Conservation (phyloP, 2,329 filamentous ascomycete genomes). For the Pseudogymnoascus sp. region DNA sequence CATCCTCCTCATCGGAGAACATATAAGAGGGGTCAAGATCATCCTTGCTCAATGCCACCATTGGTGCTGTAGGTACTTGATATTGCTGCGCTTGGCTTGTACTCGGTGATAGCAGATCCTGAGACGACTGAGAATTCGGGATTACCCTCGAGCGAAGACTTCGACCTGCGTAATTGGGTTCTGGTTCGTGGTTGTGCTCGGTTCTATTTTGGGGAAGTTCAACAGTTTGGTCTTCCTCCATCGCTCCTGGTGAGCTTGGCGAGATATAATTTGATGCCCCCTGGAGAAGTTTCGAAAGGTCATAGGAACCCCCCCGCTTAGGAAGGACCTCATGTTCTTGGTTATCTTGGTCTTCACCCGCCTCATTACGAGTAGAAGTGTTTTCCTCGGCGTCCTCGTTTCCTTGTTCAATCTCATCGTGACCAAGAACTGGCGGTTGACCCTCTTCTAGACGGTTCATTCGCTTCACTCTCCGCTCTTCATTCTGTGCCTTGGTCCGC, state of each 20-base stretch:
- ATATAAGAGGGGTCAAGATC: conserved; percentile 21
- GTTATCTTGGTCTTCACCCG: not conserved
- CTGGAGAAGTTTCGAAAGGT: not conserved
- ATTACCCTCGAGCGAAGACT: conserved; percentile 2
- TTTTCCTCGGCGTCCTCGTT: not conserved
- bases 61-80: not conserved
- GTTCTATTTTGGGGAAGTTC: not conserved
- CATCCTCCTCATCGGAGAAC: conserved; percentile 33
- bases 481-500: not conserved
- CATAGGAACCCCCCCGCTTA: not conserved
- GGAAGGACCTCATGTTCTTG: not conserved
- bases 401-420: not conserved
- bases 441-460: not conserved
- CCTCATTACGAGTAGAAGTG: not conserved
- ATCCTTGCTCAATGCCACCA: conserved; percentile 13
- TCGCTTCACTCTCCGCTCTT: not conserved
- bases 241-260: not conserved
- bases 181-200: not conserved
- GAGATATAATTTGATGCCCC: not conserved
- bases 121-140: conserved; percentile 10
- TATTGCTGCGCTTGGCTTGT: conserved; percentile 1
- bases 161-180: not conserved
- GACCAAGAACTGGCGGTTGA: not conserved
- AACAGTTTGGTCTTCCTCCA: not conserved
- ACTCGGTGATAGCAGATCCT: conserved; percentile 3